A percentile compares a stretch with the other conserved stretches of the same genome.
phyloP scores from a whole-genome alignment of 2,329 filamentous ascomycete genomes.

The Phialemonium atrogriseum region DNA sequence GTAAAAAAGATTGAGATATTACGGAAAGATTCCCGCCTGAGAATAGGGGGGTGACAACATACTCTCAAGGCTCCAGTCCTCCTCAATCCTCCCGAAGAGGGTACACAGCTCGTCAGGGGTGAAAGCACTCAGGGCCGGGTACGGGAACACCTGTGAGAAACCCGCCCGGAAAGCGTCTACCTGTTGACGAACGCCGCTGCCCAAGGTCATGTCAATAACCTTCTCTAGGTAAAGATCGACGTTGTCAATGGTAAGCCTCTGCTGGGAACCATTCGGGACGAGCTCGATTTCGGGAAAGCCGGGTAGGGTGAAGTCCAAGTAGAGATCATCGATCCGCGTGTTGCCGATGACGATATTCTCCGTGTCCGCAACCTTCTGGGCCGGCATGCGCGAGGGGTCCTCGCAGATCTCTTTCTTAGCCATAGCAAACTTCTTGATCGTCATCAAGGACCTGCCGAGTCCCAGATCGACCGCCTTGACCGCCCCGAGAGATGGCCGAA shows the following conservation, averaged over 20 bases:
- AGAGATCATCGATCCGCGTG: slow-evolving; percentile 75
- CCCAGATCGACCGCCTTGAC: slow-evolving; percentile 84
- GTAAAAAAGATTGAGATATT: too few relatives aligned
- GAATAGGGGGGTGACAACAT: slow-evolving; percentile 38
- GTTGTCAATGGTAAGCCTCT: slow-evolving; percentile 77
- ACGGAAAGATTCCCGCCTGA: neutral
- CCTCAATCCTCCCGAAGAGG: slow-evolving; percentile 84
- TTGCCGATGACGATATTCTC: slow-evolving; percentile 66
- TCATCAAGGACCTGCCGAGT: slow-evolving; percentile 74
- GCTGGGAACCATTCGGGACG: slow-evolving; percentile 63
- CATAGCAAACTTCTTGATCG: slow-evolving; percentile 78
- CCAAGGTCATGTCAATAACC: slow-evolving; percentile 86
- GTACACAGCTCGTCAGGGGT: slow-evolving; percentile 92
- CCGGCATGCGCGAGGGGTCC: slow-evolving; percentile 53
- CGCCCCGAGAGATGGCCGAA: slow-evolving; percentile 79
- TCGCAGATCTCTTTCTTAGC: slow-evolving; percentile 76
- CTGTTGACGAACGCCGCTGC: slow-evolving; percentile 79
- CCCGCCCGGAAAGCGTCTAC: slow-evolving; percentile 84
- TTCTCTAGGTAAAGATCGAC: slow-evolving; percentile 82
- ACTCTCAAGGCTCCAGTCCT: slow-evolving; percentile 98
- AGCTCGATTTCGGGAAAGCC: slow-evolving; percentile 86
- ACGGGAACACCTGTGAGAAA: slow-evolving; percentile 95
- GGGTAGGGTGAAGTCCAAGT: slow-evolving; percentile 89
- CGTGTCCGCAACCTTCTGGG: slow-evolving; percentile 63
- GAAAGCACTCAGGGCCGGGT: slow-evolving; percentile 84